A percentile compares a stretch with the other conserved stretches of the same genome.
Evolutionary conservation across 1,139 yeast species (phyloP).

Genomic region (Debaryomyces sp.): DNA sequence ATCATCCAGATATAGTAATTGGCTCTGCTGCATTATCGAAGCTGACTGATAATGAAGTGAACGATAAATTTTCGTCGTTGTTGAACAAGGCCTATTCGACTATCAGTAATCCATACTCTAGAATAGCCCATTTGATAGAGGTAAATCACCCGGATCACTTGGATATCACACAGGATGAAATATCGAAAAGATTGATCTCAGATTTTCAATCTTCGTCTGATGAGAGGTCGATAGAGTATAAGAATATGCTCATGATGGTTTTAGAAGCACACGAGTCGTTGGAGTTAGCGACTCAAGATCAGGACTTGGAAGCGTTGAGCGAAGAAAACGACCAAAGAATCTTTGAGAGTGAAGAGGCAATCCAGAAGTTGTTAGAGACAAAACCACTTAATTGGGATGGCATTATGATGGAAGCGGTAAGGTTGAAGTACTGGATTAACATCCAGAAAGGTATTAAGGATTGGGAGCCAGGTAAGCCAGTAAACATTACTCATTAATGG

Average conservation of each 20-base stretch:
- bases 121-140: conserved; percentile 49
- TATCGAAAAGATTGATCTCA: conserved; percentile 39
- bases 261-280: conserved; percentile 80
- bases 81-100: conserved; percentile 79
- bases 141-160: conserved; percentile 40
- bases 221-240: conserved; percentile 45
- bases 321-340: conserved; percentile 61
- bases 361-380: conserved; percentile 30
- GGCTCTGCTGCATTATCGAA: conserved; percentile 26
- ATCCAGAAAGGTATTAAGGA: conserved; percentile 73
- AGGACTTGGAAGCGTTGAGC: conserved; percentile 57
- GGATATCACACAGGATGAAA: conserved; percentile 45
- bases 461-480: conserved; percentile 75
- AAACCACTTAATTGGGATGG: conserved; percentile 52
- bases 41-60: conserved; percentile 16
- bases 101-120: conserved; percentile 64
- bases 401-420: conserved; percentile 69
- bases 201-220: conserved; percentile 33
- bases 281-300: conserved; percentile 60
- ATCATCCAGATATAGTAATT: conserved; percentile 75
- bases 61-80: conserved; percentile 45
- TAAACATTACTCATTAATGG: conserved; percentile 58
- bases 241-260: conserved; percentile 67
- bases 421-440: conserved; percentile 83
- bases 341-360: conserved; percentile 32